Evolutionary conservation across 345 rosid species (phyloP), one percentile per base, ranked within the genome.

Genomic region (Rhodamnia argentea): DNA sequence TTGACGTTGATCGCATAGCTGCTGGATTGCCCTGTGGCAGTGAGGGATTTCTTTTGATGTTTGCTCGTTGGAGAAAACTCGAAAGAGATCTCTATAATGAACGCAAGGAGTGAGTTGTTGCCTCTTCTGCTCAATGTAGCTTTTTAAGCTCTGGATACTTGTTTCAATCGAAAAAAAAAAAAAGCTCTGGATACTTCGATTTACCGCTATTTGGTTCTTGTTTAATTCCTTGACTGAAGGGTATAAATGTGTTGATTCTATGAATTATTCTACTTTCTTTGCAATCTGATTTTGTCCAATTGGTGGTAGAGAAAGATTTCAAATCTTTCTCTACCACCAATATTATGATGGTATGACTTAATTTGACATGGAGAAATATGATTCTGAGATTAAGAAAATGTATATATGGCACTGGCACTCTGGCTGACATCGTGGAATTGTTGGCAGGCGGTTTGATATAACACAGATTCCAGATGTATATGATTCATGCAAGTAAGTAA

Each of bases 401-500:
- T 37, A 32, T 70, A 37, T 18, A 20, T 70, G 78, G 47, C 78
- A 59, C 86, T 84, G 44, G 56, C 7, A 42, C 52, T 60, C 57
- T 75, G 47, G 44, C 84, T 87, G 84, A 87, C 22, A 3, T 47
- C 59, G 42, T 76, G 87, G 59, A 82, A 88, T 92, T 87, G 51
- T 70, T 70, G 94, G 94, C 95, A 97, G 99, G 54, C 95, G 98
- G 81, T 98, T 94, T 91, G 99, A 98, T 88, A 92, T 96, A 86
- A 96, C 99, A 6, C 99, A 98, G 92, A 96, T 98, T 92, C 99
- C 99, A 84, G 99, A 96, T 92, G 98, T 98, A 87, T 98, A 98
- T 82, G 99, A 98, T 92, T 98, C 99, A n/a, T 98, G 99, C 99
- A 98, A 98, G 99, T 97, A 93, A 95, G 99, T 91, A 55, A 70